Percentiles rank a stretch among this genome's conserved stretches.
Conservation (phyloP, 2,329 filamentous ascomycete species). For the Scytalidium lignicola region DNA sequence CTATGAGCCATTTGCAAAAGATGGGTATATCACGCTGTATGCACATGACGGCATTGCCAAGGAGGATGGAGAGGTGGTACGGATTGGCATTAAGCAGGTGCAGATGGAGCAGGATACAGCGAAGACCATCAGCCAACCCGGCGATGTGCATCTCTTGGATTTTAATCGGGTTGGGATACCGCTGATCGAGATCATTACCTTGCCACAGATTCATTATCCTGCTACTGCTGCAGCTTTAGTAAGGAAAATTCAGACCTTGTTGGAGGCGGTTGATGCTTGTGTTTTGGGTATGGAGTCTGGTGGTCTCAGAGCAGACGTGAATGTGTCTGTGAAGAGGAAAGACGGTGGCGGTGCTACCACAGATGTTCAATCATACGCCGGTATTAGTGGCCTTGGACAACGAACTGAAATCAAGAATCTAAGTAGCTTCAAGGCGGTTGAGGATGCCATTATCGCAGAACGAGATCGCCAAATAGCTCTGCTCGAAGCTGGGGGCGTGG, state of each 20-base stretch:
- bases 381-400: conserved; percentile 65
- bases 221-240: conserved; percentile 84
- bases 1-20: conserved; percentile 66
- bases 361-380: conserved; percentile 44
- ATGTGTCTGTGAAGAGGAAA: conserved; percentile 75
- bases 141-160: conserved; percentile 73
- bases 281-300: conserved; percentile 91
- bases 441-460: conserved; percentile 90
- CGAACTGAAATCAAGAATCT: conserved; percentile 97
- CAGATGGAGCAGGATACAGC: conserved; percentile 98
- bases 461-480: conserved; percentile 81
- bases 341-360: conserved; percentile 16
- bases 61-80: conserved; percentile 65
- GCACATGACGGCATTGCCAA: conserved; percentile 74
- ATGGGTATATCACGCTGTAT: conserved; percentile 67
- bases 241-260: conserved; percentile 76
- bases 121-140: conserved; percentile 78
- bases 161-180: conserved; percentile 91
- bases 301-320: conserved; percentile 87
- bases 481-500: conserved; percentile 66
- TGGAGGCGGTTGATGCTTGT: conserved; percentile 78
- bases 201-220: conserved; percentile 82
- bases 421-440: conserved; percentile 89
- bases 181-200: conserved; percentile 90
- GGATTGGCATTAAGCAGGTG: conserved; percentile 82